These are phyloP conservation scores for Cochlearia excelsa DNA, from an alignment of 345 rosid genomes.

Conservation along the genomic window DNA sequence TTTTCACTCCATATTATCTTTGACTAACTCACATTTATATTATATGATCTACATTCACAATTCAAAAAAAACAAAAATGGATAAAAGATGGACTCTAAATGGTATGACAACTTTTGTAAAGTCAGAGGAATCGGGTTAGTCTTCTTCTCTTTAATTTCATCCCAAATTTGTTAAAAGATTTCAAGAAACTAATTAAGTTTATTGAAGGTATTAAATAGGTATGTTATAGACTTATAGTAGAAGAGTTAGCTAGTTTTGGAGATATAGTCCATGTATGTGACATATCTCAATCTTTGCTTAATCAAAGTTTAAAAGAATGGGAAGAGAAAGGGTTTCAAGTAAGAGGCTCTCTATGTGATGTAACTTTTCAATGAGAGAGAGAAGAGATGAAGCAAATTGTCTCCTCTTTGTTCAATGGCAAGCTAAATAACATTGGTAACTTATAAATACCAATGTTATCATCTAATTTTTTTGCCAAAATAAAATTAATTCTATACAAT, in stretches of 20 bases:
- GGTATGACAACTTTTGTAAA: slow-evolving; percentile 35
- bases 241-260: slow-evolving; percentile 29
- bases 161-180: too few species aligned
- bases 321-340: slow-evolving; percentile 28
- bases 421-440: too few species aligned
- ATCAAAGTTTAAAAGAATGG: slow-evolving; percentile 26
- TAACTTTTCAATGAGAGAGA: slow-evolving; percentile 19
- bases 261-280: slow-evolving; percentile 29
- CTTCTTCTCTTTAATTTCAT: not conserved
- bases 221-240: slow-evolving; percentile 33
- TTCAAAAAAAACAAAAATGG: not conserved
- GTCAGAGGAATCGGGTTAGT: slow-evolving; percentile 26
- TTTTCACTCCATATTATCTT: too few species aligned
- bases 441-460: too few species aligned
- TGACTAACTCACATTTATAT: too few species aligned
- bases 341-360: slow-evolving; percentile 31
- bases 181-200: too few species aligned
- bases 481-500: too few species aligned
- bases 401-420: slow-evolving; percentile 14
- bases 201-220: slow-evolving; percentile 2
- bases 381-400: slow-evolving; percentile 19
- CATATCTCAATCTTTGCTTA: not conserved
- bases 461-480: too few species aligned
- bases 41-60: too few species aligned
- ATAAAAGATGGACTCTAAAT: slow-evolving; percentile 28